Evolutionary conservation across 805 yeast species (phyloP), one percentile per base, ranked within the genome.

Genomic region (Yarrowia divulgata): DNA sequence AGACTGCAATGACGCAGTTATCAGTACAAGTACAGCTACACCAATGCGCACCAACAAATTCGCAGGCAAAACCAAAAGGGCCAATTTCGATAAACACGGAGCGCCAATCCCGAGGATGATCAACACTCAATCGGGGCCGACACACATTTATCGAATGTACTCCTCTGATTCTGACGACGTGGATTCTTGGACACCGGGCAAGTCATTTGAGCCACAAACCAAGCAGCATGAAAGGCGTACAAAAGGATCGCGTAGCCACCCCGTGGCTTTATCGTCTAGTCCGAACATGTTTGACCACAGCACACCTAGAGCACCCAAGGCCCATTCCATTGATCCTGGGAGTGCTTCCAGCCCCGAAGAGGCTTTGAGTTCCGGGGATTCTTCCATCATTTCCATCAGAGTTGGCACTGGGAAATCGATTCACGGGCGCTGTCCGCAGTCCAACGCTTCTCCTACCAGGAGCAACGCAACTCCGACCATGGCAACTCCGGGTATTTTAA

Each of bases 141-240:
- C 46, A 1, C 37, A 7, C 12, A 32, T 57, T 5, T 57, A 57
- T n/a, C 35, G 48, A 12, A 57, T 57, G 63, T 57, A 23, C 29
- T 57, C 63, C 4, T 57, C 63, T n/a, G 63, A 57, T 10, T 40
- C 63, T 1, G 63, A 57, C 16, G 63, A 57, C 3, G 23, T 8
- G 3, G 63, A 57, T 13, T 40, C 48, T 7, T 57, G 63, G 63
- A 57, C 63, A 4, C 63, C 63, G 8, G 48, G 13, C 2, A 55
- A 39, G 10, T 18, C 58, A 13, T 8, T 4, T 19, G 32, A 18
- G 8, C 1, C 16, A 19, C 49, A 4, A 10, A 6, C n/a, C 16
- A 8, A 13, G 14, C n/a, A 40, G 1, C 13, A 14, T n/a, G 16
- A 12, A 13, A 7, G 43, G 13, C 12, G 29, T 23, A 23, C 29